phyloP scores from a whole-genome alignment of 495 filamentous ascomycete genomes.

The Aspergillus egyptiacus region DNA sequence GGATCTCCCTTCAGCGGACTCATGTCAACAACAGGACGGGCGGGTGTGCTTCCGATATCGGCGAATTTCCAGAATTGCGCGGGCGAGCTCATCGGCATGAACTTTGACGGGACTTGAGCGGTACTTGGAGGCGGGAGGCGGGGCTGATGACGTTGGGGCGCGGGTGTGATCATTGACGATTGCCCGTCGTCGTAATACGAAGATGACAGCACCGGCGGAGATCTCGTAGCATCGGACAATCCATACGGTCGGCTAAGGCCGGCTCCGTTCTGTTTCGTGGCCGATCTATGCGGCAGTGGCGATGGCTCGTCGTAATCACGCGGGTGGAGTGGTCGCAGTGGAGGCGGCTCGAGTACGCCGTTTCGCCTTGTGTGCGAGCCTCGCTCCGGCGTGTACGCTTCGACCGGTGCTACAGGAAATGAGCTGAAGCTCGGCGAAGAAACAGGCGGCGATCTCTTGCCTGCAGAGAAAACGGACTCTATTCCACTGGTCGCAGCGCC shows the following conservation, averaged over 20 bases:
- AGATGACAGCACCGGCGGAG: slow-evolving; percentile 66
- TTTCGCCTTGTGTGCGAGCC: slow-evolving; percentile 36
- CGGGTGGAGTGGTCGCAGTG: slow-evolving; percentile 29
- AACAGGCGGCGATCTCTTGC: slow-evolving; percentile 50
- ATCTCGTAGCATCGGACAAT: slow-evolving; percentile 53
- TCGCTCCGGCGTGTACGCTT: slow-evolving; percentile 44
- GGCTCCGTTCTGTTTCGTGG: slow-evolving; percentile 43
- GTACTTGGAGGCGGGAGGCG: slow-evolving; percentile 84
- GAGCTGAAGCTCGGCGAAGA: slow-evolving; percentile 44
- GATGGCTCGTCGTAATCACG: slow-evolving; percentile 51
- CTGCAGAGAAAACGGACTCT: slow-evolving; percentile 37
- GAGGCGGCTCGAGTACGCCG: slow-evolving; percentile 28
- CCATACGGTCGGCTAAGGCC: slow-evolving; percentile 49
- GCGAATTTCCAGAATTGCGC: slow-evolving; percentile 96
- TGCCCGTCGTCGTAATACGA: slow-evolving; percentile 52
- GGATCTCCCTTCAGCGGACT: slow-evolving; percentile 53
- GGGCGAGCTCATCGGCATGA: slow-evolving; percentile 89
- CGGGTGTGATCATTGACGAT: slow-evolving; percentile 72
- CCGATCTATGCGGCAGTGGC: slow-evolving; percentile 46
- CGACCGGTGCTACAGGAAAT: slow-evolving; percentile 42
- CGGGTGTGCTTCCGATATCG: slow-evolving; percentile 67
- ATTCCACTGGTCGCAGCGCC: slow-evolving; percentile 30
- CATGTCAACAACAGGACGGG: slow-evolving; percentile 54
- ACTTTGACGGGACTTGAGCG: slow-evolving; percentile 82
- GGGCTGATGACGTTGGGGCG: slow-evolving; percentile 75